Evolutionary conservation across 148 eudicot genomes (phyloP).

Genomic region (Vaccinium vitisidaea): DNA sequence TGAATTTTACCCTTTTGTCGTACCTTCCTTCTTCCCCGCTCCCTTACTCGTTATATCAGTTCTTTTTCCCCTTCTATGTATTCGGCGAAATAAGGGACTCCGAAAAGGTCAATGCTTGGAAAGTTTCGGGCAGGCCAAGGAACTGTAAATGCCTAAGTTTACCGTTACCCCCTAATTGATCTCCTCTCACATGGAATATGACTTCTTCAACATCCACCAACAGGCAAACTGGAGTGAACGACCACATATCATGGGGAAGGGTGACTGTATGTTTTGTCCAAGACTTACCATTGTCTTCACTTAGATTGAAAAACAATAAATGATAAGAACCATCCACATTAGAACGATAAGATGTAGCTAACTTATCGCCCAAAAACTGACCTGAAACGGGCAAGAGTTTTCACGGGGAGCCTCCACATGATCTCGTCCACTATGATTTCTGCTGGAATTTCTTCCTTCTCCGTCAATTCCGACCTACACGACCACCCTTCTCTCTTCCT

Average conservation of each 20-base stretch:
- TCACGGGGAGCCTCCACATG: background rate
- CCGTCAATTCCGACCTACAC: background rate
- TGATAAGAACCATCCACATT: no score
- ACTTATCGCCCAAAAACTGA: background rate
- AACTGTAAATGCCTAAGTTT: background rate
- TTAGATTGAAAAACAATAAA: background rate
- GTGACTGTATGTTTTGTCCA: background rate
- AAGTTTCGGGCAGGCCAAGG: background rate
- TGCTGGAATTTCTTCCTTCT: background rate
- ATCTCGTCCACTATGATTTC: background rate
- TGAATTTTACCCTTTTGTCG: background rate
- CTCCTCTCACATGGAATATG: background rate
- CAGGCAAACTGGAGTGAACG: background rate
- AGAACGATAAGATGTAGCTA: background rate
- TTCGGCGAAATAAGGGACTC: background rate
- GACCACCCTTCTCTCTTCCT: background rate
- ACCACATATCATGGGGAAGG: no score
- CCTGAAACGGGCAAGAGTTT: background rate
- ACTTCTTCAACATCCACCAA: background rate
- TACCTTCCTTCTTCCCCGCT: background rate
- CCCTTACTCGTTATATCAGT: background rate
- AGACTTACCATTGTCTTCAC: background rate
- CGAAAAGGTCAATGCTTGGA: background rate
- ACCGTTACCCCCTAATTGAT: background rate
- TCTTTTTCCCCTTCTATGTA: background rate